Evolutionary conservation across 768 basidiomycete genomes (phyloP).

Genomic region (Tremella fuciformis): DNA sequence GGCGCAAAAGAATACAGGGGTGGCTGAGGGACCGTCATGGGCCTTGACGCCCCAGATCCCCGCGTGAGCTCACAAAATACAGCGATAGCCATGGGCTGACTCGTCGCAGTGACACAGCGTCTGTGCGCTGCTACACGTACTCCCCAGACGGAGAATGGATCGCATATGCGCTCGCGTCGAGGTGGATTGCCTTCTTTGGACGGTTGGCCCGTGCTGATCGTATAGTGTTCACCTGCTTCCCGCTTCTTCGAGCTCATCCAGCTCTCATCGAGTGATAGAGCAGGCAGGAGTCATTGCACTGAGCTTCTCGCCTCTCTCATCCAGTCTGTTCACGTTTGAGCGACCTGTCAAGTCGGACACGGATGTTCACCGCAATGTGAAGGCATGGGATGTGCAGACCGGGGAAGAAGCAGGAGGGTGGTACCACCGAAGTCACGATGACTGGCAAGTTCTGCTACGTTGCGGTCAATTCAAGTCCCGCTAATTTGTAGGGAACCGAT

Average conservation of each 20-base stretch:
- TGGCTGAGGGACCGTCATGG: conserved; percentile 81
- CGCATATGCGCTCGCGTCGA: conserved; percentile 73
- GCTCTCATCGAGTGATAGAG: conserved; percentile 63
- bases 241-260: conserved; percentile 73
- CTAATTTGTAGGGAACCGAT: conserved; percentile 44
- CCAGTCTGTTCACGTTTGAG: conserved; percentile 94
- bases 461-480: background rate
- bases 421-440: conserved; percentile 83
- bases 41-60: conserved; percentile 60
- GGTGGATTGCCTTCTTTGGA: conserved; percentile 57
- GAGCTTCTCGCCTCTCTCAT: conserved; percentile 87
- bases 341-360: conserved; percentile 90
- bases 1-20: conserved; percentile 87
- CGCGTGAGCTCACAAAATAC: conserved; percentile 41
- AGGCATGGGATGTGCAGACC: conserved; percentile 79
- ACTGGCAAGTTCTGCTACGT: conserved; percentile 59
- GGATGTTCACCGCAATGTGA: conserved; percentile 91
- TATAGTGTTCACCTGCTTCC: conserved; percentile 51
- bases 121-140: conserved; percentile 74
- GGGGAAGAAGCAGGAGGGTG: conserved; percentile 84
- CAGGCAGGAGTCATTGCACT: conserved; percentile 76
- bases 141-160: conserved; percentile 82
- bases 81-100: conserved; percentile 13
- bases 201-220: background rate
- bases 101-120: conserved; percentile 34